Conservation (phyloP, 1,284 basidiomycete genomes). For the Cryptococcus neoformans region DNA sequence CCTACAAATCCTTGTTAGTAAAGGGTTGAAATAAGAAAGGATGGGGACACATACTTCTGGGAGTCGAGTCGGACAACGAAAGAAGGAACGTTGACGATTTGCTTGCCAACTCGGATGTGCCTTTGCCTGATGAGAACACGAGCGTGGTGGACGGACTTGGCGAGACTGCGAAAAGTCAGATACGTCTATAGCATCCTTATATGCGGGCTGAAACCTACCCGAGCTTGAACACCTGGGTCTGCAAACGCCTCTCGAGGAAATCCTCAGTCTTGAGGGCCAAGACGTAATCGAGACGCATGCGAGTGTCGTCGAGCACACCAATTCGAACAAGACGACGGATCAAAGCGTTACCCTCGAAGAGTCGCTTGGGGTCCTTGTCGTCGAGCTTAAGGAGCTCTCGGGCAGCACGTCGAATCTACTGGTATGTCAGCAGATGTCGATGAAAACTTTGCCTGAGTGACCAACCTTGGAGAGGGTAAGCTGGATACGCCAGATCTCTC, state of each 20-base stretch:
- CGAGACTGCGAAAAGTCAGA: constrained; percentile 60
- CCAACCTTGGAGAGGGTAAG: constrained; percentile 84
- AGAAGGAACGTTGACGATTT: constrained; percentile 98
- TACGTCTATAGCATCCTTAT: background rate
- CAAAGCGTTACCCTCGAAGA: constrained; percentile 97
- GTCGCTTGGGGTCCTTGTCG: constrained; percentile 99
- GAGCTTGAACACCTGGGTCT: constrained; percentile 99
- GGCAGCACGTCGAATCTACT: constrained; percentile 93
- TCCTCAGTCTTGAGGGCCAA: constrained; percentile 98
- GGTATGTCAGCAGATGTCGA: background rate
- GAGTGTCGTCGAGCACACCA: constrained; percentile 97
- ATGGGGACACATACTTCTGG: constrained; percentile 60
- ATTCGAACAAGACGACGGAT: constrained; percentile 99
- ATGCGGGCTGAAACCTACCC: constrained; percentile 25
- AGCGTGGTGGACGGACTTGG: constrained; percentile 98
- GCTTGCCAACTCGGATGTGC: constrained; percentile 83
- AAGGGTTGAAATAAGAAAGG: background rate
- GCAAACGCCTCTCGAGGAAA: constrained; percentile 98
- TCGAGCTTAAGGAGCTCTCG: constrained; percentile 99
- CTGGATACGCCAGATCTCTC: constrained; percentile 99
- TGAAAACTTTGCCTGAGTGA: background rate
- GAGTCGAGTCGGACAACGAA: constrained; percentile 98
- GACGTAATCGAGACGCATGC: constrained; percentile 99
- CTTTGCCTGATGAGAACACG: constrained; percentile 97
- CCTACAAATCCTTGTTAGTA: constrained; percentile 23